Base-by-base conservation (phyloP, 768 basidiomycete genomes). In the Phanerodontia chrysosporium region DNA sequence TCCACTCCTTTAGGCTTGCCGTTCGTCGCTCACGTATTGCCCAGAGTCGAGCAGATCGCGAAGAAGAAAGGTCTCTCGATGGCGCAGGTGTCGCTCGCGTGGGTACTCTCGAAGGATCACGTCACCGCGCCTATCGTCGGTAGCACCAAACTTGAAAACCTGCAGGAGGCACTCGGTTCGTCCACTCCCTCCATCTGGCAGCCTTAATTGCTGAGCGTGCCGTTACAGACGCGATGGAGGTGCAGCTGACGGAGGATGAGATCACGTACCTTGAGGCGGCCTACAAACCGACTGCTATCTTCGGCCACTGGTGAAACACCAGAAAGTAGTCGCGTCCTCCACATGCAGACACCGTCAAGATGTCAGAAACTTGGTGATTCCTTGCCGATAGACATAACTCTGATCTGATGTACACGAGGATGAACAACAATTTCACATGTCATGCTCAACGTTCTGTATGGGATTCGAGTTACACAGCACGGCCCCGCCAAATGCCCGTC, bases 241-340 rank as follows among this genome's bases (percentile, higher is more conserved):
- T 86, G 27, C 73, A 75, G 57, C 74, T 88, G 51, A 78, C 80
- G 0, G 72, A 75, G 0, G 84, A 86, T 18, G 86, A 88, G 64
- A 71, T 82, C 51, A 78, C 80, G 68, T 76, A 75, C 55, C 75
- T 89, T 25, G 79, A 81, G 57, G 78, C 82, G 61, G 76, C 79
- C 1, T 87, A 89, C 72, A 45, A 66, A 46, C 74, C 82, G 0
- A 72, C 74, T 58, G 60, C 60, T 1, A 70, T 82, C 8, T 25
- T 57, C 21, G 58, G 62, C 18, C 80, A 83, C 24, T 44, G 3
- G 6, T 52, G 46, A 48, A 8, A n/a, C n/a, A n/a, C n/a, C n/a
- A n/a, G n/a, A n/a, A n/a, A n/a, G n/a, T n/a, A n/a, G n/a, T n/a
- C n/a, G n/a, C n/a, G n/a, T n/a, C n/a, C n/a, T n/a, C n/a, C n/a